Evolutionary conservation across 495 filamentous ascomycete genomes (phyloP), one percentile per base, ranked within the genome.

Genomic region (Penicillium canescens): DNA sequence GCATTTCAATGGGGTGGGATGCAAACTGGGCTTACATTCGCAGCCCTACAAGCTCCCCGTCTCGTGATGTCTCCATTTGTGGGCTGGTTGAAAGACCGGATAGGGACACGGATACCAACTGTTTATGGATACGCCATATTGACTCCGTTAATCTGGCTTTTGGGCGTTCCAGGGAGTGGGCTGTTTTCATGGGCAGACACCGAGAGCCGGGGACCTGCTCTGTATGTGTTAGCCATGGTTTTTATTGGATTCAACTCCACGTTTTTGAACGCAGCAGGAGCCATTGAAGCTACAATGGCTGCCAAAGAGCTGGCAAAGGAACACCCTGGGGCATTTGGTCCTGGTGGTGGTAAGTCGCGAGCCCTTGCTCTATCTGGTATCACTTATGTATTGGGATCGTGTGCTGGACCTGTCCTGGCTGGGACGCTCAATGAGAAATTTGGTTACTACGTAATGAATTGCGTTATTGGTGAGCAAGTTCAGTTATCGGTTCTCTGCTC

Each of bases 291-390:
- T 7, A 31, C 28, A 2, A 31, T 31, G 6, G 28, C 28, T 8
- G 28, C 28, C 28, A 31, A 31, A 20, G 58, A 65, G 4, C n/a
- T 66, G 0, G 56, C 67, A 31, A 42, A 33, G 0, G 35, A 56
- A 3, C 14, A 67, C 8, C 71, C 67, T 1, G 68, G 69, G 0
- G 61, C 70, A 24, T 73, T 72, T 20, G 72, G 73, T 7, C 56
- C 55, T 1, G 56, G 69, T 23, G 72, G 69, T 3, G 72, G 70
- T 1, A 72, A 71, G 23, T 73, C 75, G 7, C 67, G 70, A 28
- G 73, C 68, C 12, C 56, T 71, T 37, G 60, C 72, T 1, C 38
- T 77, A 14, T 65, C 67, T 24, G 68, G 62, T 28, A 62, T 77
- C 50, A 67, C 60, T 20, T 76, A 63, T 52, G 71, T 66, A 12